phyloP scores from a whole-genome alignment of 2,329 filamentous ascomycete genomes.

The Alternaria solani region DNA sequence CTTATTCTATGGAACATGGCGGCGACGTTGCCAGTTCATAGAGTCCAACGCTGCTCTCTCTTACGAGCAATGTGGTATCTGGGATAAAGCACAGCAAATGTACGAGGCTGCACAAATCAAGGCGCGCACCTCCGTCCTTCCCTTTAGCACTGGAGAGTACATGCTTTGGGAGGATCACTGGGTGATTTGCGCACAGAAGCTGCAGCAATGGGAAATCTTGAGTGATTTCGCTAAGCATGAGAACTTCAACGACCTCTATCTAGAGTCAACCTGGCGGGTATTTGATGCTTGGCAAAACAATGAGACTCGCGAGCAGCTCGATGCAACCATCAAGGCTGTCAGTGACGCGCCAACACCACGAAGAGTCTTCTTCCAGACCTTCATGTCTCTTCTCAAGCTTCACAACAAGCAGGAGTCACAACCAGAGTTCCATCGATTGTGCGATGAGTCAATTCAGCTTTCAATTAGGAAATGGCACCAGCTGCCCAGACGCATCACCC shows the following conservation, averaged over 20 bases:
- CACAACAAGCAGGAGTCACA: conserved; percentile 85
- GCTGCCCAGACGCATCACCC: conserved; percentile 89
- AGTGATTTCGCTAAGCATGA: conserved; percentile 99
- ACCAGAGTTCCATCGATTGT: conserved; percentile 85
- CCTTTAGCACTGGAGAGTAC: conserved; percentile 96
- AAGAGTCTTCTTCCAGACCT: conserved; percentile 96
- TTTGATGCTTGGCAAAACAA: conserved; percentile 92
- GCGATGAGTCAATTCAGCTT: conserved; percentile 95
- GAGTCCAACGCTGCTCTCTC: conserved; percentile 97
- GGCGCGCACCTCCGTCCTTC: conserved; percentile 92
- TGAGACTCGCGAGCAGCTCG: conserved; percentile 86
- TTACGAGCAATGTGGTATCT: conserved; percentile 98
- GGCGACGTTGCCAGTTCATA: conserved; percentile 91
- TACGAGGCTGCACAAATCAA: conserved; percentile 98
- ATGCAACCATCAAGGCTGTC: conserved; percentile 93
- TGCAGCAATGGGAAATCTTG: conserved; percentile 98
- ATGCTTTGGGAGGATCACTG: conserved; percentile 99
- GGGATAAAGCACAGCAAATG: conserved; percentile 97
- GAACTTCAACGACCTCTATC: conserved; percentile 93
- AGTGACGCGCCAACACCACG: conserved; percentile 96
- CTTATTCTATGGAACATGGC: conserved; percentile 97
- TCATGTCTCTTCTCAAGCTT: conserved; percentile 94
- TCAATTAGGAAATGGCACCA: conserved; percentile 99
- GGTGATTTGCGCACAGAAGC: conserved; percentile 95
- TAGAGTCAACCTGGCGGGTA: conserved; percentile 95